Evolutionary conservation across 371 early-diverging fungal species (phyloP).

Genomic region (Mucor mucedo): DNA sequence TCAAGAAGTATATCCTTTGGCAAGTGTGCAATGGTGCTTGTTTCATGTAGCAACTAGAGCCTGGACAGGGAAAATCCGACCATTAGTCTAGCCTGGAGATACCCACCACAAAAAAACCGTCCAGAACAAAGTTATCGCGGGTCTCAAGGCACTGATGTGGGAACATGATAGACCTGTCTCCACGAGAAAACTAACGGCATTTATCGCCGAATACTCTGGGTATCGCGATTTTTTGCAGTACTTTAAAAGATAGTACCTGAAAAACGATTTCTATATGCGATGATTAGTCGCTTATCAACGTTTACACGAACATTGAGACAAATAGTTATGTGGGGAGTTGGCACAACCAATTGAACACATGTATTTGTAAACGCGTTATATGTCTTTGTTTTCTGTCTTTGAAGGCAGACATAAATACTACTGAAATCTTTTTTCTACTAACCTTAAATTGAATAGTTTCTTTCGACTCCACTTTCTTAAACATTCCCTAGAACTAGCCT

Average conservation of each 20-base stretch:
- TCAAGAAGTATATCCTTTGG: neutral
- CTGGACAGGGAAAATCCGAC: neutral
- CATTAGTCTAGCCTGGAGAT: neutral
- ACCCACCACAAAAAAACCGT: neutral
- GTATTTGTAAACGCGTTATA: too few relatives aligned
- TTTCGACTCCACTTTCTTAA: too few relatives aligned
- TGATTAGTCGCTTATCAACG: neutral
- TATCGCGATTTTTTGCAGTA: too few relatives aligned
- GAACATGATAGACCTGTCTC: too few relatives aligned
- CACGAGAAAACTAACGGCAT: too few relatives aligned
- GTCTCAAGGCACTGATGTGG: constrained; percentile 7
- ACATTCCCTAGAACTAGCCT: too few relatives aligned
- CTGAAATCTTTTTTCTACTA: too few relatives aligned
- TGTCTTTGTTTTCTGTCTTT: too few relatives aligned
- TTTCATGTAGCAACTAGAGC: constrained; percentile 13
- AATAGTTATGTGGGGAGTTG: constrained; percentile 6
- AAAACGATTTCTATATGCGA: neutral
- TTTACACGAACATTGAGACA: constrained; percentile 16
- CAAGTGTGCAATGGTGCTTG: constrained; percentile 2
- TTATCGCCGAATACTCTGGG: too few relatives aligned
- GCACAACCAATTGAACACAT: constrained; percentile 8
- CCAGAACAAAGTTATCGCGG: neutral
- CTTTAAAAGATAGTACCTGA: neutral
- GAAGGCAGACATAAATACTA: too few relatives aligned
- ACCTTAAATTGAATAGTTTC: too few relatives aligned